Conservation (phyloP, 2,329 filamentous ascomycete genomes). For the Madurella fahalii region DNA sequence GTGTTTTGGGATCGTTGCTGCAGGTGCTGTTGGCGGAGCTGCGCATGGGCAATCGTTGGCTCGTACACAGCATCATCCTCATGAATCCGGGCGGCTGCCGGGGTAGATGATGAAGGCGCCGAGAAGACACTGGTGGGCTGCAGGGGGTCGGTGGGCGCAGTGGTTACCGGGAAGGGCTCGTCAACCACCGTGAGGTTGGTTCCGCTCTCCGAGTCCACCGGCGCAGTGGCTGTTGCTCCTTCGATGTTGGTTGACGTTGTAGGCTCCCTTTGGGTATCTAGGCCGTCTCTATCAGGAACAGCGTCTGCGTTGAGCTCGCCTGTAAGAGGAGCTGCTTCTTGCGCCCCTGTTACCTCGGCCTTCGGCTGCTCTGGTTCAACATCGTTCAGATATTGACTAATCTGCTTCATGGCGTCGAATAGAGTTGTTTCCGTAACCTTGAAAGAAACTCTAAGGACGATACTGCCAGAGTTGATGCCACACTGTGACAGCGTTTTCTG, state of each 20-base stretch:
- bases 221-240: not conserved
- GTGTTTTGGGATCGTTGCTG: constrained; percentile 62
- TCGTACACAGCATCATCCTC: constrained; percentile 72
- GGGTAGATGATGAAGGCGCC: constrained; percentile 69
- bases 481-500: constrained; percentile 86
- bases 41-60: constrained; percentile 71
- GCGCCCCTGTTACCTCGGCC: constrained; percentile 13
- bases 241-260: not conserved
- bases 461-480: constrained; percentile 79
- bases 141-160: constrained; percentile 28
- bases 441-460: constrained; percentile 74
- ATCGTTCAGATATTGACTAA: constrained; percentile 68
- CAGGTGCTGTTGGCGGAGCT: constrained; percentile 67
- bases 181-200: constrained; percentile 20
- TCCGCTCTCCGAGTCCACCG: not conserved
- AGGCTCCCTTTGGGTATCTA: constrained; percentile 11
- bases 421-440: constrained; percentile 71
- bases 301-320: constrained; percentile 15
- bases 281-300: constrained; percentile 5
- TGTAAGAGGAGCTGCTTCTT: constrained; percentile 12
- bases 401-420: constrained; percentile 79
- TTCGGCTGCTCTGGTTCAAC: constrained; percentile 31
- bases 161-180: constrained; percentile 4
- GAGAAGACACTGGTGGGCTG: constrained; percentile 68
- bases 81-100: constrained; percentile 64